phyloP scores from a whole-genome alignment of 495 filamentous ascomycete species.

The Recurvomyces mirabilis region DNA sequence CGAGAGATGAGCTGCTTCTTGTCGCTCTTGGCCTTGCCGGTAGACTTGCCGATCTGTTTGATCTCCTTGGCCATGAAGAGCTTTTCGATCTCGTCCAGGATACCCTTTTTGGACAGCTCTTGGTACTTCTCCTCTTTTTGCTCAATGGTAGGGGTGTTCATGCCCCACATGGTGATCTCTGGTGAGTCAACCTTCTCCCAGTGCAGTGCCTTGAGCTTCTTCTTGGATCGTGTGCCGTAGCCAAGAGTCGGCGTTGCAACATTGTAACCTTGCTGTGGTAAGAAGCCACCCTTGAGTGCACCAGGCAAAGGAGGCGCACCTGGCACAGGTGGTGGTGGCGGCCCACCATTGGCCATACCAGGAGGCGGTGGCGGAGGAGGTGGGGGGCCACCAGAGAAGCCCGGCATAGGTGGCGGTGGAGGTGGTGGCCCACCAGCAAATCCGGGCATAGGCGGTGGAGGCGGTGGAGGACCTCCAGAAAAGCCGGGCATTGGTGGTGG shows the following conservation, averaged over 20 bases:
- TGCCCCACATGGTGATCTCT: constrained; percentile 90
- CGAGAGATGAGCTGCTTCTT: constrained; percentile 96
- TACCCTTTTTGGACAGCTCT: constrained; percentile 82
- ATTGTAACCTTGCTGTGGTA: constrained; percentile 22
- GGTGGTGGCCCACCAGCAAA: constrained; percentile 35
- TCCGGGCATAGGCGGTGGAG: constrained; percentile 35
- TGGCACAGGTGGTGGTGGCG: constrained; percentile 27
- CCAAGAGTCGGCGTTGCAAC: constrained; percentile 19
- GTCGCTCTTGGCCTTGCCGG: constrained; percentile 61
- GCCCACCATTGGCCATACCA: constrained; percentile 33
- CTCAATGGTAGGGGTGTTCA: constrained; percentile 66
- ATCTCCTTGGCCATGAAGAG: constrained; percentile 96
- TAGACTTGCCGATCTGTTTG: constrained; percentile 63
- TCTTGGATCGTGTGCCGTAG: constrained; percentile 78
- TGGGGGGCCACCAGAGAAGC: constrained; percentile 29
- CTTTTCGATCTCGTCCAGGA: constrained; percentile 93
- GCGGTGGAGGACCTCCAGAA: constrained; percentile 4
- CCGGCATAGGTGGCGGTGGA: constrained; percentile 36
- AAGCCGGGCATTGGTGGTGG: constrained; percentile 36
- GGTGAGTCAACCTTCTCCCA: constrained; percentile 98
- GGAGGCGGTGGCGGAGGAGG: constrained; percentile 37
- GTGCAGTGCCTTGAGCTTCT: constrained; percentile 97
- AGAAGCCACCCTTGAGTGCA: constrained; percentile 32
- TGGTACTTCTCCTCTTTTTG: constrained; percentile 90
- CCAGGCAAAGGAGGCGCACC: constrained; percentile 32